A percentile compares a stretch with the other conserved stretches of the same genome.
Evolutionary conservation across 2,329 filamentous ascomycete species (phyloP).

Genomic region (Berkeleyomyces basicola): DNA sequence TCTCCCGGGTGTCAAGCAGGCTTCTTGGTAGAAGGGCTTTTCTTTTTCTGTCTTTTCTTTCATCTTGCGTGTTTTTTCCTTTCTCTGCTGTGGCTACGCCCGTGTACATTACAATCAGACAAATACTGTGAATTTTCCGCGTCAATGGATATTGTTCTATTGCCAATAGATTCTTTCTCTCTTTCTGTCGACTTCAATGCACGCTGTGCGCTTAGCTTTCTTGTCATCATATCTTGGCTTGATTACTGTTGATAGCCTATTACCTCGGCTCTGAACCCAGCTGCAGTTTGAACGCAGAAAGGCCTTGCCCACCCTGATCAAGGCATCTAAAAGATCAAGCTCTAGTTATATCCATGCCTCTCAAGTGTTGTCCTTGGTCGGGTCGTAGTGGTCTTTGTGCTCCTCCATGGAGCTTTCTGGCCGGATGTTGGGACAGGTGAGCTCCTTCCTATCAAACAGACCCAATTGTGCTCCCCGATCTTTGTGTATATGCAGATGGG

Average conservation of each 20-base stretch:
- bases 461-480: background rate
- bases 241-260: background rate
- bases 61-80: background rate
- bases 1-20: slow-evolving; percentile 85
- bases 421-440: background rate
- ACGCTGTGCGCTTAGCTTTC: background rate
- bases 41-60: background rate
- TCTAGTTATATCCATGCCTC: background rate
- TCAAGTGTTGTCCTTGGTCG: slow-evolving; percentile 8
- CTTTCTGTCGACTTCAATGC: background rate
- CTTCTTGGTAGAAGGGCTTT: slow-evolving; percentile 63
- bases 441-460: background rate
- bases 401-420: slow-evolving; percentile 8
- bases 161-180: background rate
- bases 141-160: background rate
- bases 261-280: background rate
- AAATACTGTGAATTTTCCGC: background rate
- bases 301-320: background rate
- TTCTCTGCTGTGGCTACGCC: background rate
- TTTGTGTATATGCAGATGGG: background rate
- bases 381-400: slow-evolving; percentile 9
- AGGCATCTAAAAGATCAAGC: background rate
- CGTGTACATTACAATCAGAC: slow-evolving; percentile 12
- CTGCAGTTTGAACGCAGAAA: background rate
- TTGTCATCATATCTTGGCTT: background rate